Percentiles rank a stretch among this genome's conserved stretches.
phyloP scores from a whole-genome alignment of 495 filamentous ascomycete species.

The Penicillium manginii region DNA sequence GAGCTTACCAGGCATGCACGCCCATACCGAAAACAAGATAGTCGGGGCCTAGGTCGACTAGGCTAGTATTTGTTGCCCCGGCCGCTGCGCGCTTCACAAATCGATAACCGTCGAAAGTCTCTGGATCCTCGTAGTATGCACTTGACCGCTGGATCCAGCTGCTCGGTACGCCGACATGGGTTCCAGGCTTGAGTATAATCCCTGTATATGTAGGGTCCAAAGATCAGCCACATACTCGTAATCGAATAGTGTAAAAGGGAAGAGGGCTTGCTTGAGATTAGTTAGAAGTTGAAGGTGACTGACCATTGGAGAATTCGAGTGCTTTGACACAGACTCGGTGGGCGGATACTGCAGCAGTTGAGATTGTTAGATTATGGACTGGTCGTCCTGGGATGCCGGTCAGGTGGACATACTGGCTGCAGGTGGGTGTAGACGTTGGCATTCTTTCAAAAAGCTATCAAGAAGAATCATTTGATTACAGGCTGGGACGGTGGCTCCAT shows the following conservation, averaged over 20 bases:
- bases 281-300: not conserved
- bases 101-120: constrained; percentile 34
- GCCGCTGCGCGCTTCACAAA: constrained; percentile 28
- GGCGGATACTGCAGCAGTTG: constrained; percentile 25
- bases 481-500: constrained; percentile 16
- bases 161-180: constrained; percentile 31
- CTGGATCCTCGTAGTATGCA: constrained; percentile 21
- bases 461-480: constrained; percentile 26
- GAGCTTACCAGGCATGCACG: constrained; percentile 29
- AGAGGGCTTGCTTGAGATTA: not conserved
- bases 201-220: constrained; percentile 9
- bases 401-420: constrained; percentile 27
- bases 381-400: not conserved
- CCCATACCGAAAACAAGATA: constrained; percentile 36
- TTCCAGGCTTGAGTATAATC: constrained; percentile 28
- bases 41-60: constrained; percentile 30
- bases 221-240: not conserved
- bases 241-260: not conserved
- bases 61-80: constrained; percentile 17
- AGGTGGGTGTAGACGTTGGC: constrained; percentile 31
- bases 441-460: constrained; percentile 38
- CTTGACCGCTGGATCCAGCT: constrained; percentile 26
- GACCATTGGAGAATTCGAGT: constrained; percentile 28
- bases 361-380: constrained; percentile 6
- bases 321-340: constrained; percentile 25